A percentile compares a stretch with the other conserved stretches of the same genome.
Evolutionary conservation across 192 early-diverging fungal species (phyloP).

Genomic region (Phlyctochytrium planicorne): DNA sequence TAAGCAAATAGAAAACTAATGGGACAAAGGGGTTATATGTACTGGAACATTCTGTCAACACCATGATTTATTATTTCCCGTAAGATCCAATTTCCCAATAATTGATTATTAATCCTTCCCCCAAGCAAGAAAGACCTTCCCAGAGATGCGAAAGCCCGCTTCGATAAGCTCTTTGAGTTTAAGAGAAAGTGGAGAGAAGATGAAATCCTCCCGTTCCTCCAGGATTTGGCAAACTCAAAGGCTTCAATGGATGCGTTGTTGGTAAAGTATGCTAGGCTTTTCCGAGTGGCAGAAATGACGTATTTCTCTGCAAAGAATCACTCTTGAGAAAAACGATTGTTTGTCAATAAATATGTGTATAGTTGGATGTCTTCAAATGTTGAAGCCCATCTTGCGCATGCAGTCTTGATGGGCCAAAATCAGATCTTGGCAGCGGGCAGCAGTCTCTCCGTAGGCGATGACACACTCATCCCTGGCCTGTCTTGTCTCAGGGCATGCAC

Average conservation of each 20-base stretch:
- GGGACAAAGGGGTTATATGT: too few species aligned
- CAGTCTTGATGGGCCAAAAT: constrained; percentile 86
- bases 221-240: constrained; percentile 43
- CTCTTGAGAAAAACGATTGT: too few species aligned
- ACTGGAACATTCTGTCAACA: too few species aligned
- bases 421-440: constrained; percentile 73
- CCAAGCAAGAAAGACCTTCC: too few species aligned
- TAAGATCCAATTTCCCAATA: too few species aligned
- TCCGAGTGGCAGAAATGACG: too few species aligned
- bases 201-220: constrained; percentile 44
- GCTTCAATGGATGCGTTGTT: constrained; percentile 28
- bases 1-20: too few species aligned
- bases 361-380: constrained; percentile 64
- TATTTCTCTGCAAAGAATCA: too few species aligned
- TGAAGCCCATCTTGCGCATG: constrained; percentile 93
- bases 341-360: too few species aligned
- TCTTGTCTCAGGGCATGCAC: constrained; percentile 95
- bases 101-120: too few species aligned
- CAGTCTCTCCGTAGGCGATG: constrained; percentile 78
- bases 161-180: constrained; percentile 40
- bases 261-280: constrained; percentile 42
- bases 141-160: constrained; percentile 32
- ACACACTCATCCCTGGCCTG: constrained; percentile 86
- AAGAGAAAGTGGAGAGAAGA: constrained; percentile 33
- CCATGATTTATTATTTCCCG: too few species aligned